Evolutionary conservation across 2,329 filamentous ascomycete species (phyloP).

Genomic region (Macrophomina pseudophaseolina): DNA sequence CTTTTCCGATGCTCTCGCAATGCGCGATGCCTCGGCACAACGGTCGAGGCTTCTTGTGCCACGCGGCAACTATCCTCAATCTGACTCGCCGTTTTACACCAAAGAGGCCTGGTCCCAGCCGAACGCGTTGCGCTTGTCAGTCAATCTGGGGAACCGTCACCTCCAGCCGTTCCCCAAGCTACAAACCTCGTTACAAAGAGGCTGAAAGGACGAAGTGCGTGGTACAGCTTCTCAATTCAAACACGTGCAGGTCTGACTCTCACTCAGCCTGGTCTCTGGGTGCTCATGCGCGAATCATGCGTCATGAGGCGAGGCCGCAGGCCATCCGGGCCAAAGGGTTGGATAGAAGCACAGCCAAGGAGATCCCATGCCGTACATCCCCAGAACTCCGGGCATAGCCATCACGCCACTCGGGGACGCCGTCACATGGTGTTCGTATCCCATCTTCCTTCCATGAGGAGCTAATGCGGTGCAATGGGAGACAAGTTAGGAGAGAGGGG

Average conservation of each 20-base stretch:
- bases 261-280: slow-evolving; percentile 4
- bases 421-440: slow-evolving; percentile 12
- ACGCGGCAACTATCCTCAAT: background rate
- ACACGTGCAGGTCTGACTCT: slow-evolving; percentile 13
- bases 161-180: background rate
- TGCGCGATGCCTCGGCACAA: slow-evolving; percentile 3
- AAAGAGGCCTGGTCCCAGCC: background rate
- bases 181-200: background rate
- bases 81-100: background rate
- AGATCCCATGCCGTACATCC: slow-evolving; percentile 1
- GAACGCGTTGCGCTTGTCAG: background rate
- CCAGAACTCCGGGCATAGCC: background rate
- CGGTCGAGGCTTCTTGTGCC: slow-evolving; percentile 5
- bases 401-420: slow-evolving; percentile 10
- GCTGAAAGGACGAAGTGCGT: background rate
- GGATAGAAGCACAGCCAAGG: slow-evolving; percentile 1
- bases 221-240: background rate
- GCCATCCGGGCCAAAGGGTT: slow-evolving; percentile 6
- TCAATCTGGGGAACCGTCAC: background rate
- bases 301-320: slow-evolving; percentile 3
- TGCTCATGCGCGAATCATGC: background rate
- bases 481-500: background rate
- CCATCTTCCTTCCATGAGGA: slow-evolving; percentile 4
- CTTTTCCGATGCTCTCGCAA: background rate
- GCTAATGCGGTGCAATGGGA: slow-evolving; percentile 19